phyloP scores from a whole-genome alignment of 192 early-diverging fungal genomes.

The Mortierella alpina region DNA sequence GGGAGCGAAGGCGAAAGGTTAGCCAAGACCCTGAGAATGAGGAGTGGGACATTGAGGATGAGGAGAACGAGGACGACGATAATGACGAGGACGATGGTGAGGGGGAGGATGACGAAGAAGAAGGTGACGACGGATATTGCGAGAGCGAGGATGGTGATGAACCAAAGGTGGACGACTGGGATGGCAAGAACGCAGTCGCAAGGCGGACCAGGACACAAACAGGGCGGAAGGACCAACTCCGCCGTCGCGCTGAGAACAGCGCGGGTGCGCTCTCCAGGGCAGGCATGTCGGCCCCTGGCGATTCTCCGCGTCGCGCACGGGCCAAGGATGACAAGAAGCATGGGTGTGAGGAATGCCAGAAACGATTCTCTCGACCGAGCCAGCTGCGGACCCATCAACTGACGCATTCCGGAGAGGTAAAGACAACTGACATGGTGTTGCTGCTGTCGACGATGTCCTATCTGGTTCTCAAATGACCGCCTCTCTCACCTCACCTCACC shows the following conservation, averaged over 20 bases:
- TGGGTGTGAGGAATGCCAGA: constrained; percentile 20
- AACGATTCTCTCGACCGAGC: constrained; percentile 40
- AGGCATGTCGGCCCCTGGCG: not conserved
- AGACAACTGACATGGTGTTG: not conserved
- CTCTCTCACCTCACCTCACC: not conserved
- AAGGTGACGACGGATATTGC: no score
- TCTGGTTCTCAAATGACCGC: not conserved
- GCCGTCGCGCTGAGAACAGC: no score
- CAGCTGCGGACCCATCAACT: constrained; percentile 36
- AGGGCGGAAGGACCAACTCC: no score
- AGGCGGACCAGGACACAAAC: no score
- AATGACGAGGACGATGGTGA: not conserved
- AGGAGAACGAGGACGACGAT: constrained; percentile 3
- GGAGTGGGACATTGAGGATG: not conserved
- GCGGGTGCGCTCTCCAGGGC: no score
- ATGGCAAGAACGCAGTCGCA: no score
- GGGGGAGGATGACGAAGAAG: no score
- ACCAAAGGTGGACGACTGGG: no score
- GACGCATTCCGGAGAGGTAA: constrained; percentile 42
- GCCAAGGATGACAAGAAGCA: constrained; percentile 37
- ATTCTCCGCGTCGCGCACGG: not conserved
- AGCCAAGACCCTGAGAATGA: no score
- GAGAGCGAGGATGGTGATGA: no score
- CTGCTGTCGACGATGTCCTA: not conserved
- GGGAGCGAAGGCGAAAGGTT: not conserved